These are phyloP conservation scores for Acacia melanoxylon DNA, from an alignment of 306 rosid species.

Conservation along the genomic window DNA sequence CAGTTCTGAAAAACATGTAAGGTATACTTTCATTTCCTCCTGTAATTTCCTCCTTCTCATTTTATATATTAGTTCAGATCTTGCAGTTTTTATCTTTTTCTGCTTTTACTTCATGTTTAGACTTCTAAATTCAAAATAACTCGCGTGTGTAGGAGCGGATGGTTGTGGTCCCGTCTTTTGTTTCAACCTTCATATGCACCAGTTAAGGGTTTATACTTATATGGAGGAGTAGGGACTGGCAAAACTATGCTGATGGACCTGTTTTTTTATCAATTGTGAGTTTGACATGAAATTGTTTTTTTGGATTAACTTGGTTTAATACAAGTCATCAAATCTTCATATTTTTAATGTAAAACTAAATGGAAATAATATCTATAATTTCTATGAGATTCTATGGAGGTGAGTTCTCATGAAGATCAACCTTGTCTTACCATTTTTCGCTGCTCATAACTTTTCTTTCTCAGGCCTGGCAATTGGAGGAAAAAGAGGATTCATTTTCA, in stretches of 20 bases:
- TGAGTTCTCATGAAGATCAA: conserved; percentile 27
- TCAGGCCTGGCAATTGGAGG: conserved; percentile 83
- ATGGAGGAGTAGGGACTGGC: conserved; percentile 99
- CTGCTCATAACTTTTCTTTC: conserved; percentile 20
- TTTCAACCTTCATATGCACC: conserved; percentile 78
- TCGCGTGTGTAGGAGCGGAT: conserved; percentile 61
- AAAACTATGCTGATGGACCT: conserved; percentile 99
- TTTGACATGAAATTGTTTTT: conserved; percentile 28
- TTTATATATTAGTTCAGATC: conserved; percentile 30
- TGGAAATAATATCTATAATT: conserved; percentile 16
- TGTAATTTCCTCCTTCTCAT: conserved; percentile 1
- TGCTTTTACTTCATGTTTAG: neutral
- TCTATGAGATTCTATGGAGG: conserved; percentile 23
- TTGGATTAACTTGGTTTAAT: conserved; percentile 13
- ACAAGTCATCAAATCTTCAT: conserved; percentile 10
- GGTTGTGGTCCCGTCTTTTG: conserved; percentile 96
- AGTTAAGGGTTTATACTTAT: conserved; percentile 89
- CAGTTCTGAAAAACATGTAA: conserved; percentile 64
- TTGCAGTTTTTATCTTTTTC: conserved; percentile 12
- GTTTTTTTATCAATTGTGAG: conserved; percentile 91
- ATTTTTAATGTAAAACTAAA: conserved; percentile 7
- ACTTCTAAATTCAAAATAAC: conserved; percentile 11
- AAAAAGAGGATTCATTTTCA: conserved; percentile 96
- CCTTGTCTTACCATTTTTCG: conserved; percentile 13
- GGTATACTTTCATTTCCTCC: conserved; percentile 46